These are phyloP conservation scores for Phalaenopsis aphrodite DNA, from an alignment of 106 monocot genomes.

Conservation along the genomic window DNA sequence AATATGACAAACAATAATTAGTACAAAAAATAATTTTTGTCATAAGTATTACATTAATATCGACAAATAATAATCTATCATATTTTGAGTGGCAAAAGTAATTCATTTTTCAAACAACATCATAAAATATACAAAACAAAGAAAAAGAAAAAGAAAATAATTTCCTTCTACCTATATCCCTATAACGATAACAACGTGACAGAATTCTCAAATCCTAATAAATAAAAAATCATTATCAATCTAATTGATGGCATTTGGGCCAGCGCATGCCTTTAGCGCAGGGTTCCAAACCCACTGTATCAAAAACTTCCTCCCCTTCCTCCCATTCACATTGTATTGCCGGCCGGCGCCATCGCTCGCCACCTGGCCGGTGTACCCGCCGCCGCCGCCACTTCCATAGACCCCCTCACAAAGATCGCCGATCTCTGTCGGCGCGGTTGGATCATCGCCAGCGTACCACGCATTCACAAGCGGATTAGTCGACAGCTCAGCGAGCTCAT, in stretches of 20 bases:
- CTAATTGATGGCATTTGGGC: slow-evolving; percentile 42
- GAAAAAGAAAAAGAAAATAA: neutral
- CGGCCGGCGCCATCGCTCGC: slow-evolving; percentile 33
- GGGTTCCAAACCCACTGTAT: slow-evolving; percentile 80
- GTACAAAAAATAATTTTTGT: too few relatives aligned
- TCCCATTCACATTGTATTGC: slow-evolving; percentile 47
- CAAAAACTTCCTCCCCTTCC: slow-evolving; percentile 40
- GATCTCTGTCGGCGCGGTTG: slow-evolving; percentile 70
- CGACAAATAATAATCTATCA: too few relatives aligned
- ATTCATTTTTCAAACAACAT: neutral
- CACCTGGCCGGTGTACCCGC: slow-evolving; percentile 63
- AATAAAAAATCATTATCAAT: neutral
- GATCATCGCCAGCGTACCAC: slow-evolving; percentile 84
- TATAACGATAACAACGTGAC: neutral
- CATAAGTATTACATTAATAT: too few relatives aligned
- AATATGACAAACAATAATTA: too few relatives aligned
- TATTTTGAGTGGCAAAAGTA: neutral
- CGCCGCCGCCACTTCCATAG: slow-evolving; percentile 63
- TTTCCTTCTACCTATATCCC: neutral
- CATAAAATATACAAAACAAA: neutral
- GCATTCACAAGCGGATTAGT: slow-evolving; percentile 68
- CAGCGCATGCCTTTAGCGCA: slow-evolving; percentile 37
- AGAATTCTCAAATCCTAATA: neutral
- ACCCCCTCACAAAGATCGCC: slow-evolving; percentile 74
- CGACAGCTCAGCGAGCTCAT: slow-evolving; percentile 72